Percentiles rank a stretch among this genome's conserved stretches.
Conservation (phyloP, 176 grass and related monocot genomes). For the Chrysopogon serrulatus region DNA sequence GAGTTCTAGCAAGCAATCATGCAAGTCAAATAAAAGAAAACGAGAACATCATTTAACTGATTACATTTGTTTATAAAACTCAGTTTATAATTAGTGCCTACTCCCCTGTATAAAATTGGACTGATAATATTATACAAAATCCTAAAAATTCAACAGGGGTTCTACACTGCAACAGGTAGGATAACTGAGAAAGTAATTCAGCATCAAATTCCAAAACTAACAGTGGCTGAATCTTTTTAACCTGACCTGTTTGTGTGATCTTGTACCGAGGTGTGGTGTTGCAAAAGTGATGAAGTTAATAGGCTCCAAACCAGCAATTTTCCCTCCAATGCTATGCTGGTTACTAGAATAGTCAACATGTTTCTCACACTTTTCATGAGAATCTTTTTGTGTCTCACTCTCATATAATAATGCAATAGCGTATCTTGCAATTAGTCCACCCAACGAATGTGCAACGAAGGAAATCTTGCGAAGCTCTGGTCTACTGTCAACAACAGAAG, state of each 20-base stretch:
- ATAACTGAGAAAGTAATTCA: background rate
- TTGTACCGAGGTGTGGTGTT: slow-evolving; percentile 89
- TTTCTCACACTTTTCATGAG: slow-evolving; percentile 25
- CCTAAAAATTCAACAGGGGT: background rate
- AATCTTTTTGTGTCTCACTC: background rate
- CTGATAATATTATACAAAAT: background rate
- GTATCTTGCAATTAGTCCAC: slow-evolving; percentile 95
- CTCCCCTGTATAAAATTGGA: background rate
- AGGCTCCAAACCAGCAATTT: slow-evolving; percentile 91
- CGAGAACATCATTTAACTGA: background rate
- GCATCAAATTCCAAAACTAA: background rate
- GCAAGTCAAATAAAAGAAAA: background rate
- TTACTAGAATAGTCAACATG: slow-evolving; percentile 12
- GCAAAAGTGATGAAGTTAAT: slow-evolving; percentile 95
- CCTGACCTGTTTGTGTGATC: slow-evolving; percentile 82
- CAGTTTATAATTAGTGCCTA: background rate
- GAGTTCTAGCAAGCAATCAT: background rate
- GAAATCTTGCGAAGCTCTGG: slow-evolving; percentile 81
- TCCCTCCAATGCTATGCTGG: slow-evolving; percentile 22
- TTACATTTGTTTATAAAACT: background rate
- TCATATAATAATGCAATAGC: slow-evolving; percentile 72
- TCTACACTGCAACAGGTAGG: background rate
- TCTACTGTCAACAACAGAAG: slow-evolving; percentile 44
- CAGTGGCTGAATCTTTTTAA: background rate
- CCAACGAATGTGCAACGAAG: slow-evolving; percentile 89